Evolutionary conservation across 331 rosid genomes (phyloP), one percentile per base, ranked within the genome.

Genomic region (Malus hybrid): DNA sequence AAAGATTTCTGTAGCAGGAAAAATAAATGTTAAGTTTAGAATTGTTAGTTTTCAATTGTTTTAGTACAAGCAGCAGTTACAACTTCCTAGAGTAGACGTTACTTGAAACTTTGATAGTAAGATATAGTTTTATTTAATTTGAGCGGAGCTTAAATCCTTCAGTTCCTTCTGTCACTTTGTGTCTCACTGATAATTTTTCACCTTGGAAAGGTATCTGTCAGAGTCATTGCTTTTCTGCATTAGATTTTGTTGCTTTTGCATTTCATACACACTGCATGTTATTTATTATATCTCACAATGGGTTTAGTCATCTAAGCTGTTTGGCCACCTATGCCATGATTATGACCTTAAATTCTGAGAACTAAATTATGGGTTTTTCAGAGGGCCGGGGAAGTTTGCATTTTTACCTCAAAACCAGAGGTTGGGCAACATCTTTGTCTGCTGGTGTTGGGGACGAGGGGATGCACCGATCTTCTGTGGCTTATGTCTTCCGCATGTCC

Each of bases 321-420:
- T 10, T 10, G 48, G 44, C 70, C 29, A 7, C 52, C 60, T 60
- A 39, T 27, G 54, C 55, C 32, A 33, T 61, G 67, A 48, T 69
- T 54, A 48, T 69, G 29, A 31, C 31, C 73, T 81, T 83, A 74
- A 67, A 77, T 84, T 79, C 80, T 78, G 72, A 81, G 55, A 39
- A 29, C 68, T 79, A 24, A 81, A 67, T 77, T 70, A 76, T 84
- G 74, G 39, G 70, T 72, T 76, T 86, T 65, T 85, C 86, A 94
- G 99, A 94, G 93, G 99, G 99, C 65, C 86, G 85, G 70, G 99
- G 99, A 81, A 94, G 99, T 88, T 86, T 94, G 92, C 96, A 80
- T 83, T 86, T 66, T 76, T 86, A 85, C 85, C 85, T 94, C 75
- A 94, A 92, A 86, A 85, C 84, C 72, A 90, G 69, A 86, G 99